Base-by-base conservation (phyloP, 2,329 filamentous ascomycete species). In the Drechmeria coniospora region DNA sequence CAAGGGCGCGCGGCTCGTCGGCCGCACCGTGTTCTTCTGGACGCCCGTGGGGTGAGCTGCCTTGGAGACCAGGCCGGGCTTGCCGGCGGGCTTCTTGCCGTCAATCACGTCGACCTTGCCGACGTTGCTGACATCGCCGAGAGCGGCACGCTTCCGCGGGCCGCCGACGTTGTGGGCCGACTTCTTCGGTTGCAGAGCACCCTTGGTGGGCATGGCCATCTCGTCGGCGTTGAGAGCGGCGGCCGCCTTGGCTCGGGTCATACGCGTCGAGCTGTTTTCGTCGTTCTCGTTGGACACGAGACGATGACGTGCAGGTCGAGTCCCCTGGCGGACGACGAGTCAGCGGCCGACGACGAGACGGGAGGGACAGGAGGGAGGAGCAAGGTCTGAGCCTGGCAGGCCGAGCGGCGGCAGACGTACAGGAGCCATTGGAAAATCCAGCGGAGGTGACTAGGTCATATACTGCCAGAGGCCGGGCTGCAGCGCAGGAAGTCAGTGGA, bases 91-190 rank as follows among this genome's bases (percentile, higher is more conserved):
- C 65, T 92, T 93, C 65, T 92, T 92, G 40, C 66, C 71, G 31
- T 81, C 79, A 36, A 65, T 60, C 5, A 56, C 63, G 29, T 81
- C 79, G 26, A 68, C 67, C 54, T 94, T 95, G 44, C 74, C 74
- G 37, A 92, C 79, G 59, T 98, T 98, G 69, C 84, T 95, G 42
- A 94, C 79, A 61, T 98, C 90, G 32, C 81, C 84, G 21, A 98
- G 68, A 26, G 82, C 86, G 43, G 79, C 71, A 48, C 90, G 82
- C 61, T 80, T 90, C 47, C 79, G 69, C 32, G 54, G 52, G 26
- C 44, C 48, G 34, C 63, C 63, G 26, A 63, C 54, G 44, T 63
- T 53, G 28, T 59, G 52, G 16, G 63, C 56, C 11, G 73, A 57
- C 53, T 76, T 82, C 59, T 84, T 86, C 27, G 73, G 63, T 53